Evolutionary conservation across 169 alveolate genomes (phyloP), one percentile per base, ranked within the genome.

Genomic region (Plasmodium falciparum): DNA sequence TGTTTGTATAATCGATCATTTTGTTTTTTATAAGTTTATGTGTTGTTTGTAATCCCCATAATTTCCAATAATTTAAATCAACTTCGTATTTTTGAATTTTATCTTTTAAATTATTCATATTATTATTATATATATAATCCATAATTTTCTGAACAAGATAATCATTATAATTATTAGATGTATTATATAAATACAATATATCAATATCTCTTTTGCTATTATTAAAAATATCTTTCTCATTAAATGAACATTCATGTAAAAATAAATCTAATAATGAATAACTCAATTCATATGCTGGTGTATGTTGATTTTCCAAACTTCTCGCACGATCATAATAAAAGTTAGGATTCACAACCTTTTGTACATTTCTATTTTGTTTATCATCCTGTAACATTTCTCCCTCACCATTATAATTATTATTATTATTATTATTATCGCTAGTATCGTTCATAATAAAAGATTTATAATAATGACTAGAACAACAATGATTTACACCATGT

Each of bases 31-130:
- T 80, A 15, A 80, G 59, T 49, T 80, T 80, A 43, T 80, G 90
- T 3, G 90, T 80, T n/a, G 90, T 80, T 50, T 80, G 90, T 61
- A 80, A 69, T 24, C 90, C 90, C 90, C 90, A 80, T 26, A 80
- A 78, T 54, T 80, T 80, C 90, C 90, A 80, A 49, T 80, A 80
- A 49, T 80, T 56, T 2, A 70, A 17, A 56, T 80, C 90, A 0
- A 62, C 75, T 29, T 80, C 90, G 33, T 80, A 80, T 39, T 80
- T 80, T 47, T 39, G 17, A 39, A 80, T 80, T 56, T 26, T 26
- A 39, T 69, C 43, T 69, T 80, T 80, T 33, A 80, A 29, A 9
- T 49, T 56, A 15, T 61, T 50, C 13, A 80, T 67, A 33, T 80
- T 61, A 20, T 80, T 80, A 26, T 80, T 80, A 52, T 80, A 80